These are phyloP conservation scores for Cunninghamia lanceolata DNA, from an alignment of 75 land plant species.

Conservation along the genomic window DNA sequence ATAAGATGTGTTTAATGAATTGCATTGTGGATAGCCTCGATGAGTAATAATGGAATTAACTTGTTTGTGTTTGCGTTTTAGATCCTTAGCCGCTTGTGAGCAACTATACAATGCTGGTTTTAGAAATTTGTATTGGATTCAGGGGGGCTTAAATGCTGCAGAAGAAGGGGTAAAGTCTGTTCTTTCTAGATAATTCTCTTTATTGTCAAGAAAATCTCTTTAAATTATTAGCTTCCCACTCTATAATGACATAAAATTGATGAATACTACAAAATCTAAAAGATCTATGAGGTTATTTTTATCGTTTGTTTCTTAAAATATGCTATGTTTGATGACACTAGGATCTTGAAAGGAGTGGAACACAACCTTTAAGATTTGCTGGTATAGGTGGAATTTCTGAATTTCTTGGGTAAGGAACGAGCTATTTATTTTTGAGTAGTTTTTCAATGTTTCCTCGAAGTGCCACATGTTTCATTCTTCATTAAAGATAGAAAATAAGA, in stretches of 20 bases:
- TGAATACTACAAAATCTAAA: neutral
- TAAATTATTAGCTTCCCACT: neutral
- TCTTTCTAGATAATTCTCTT: neutral
- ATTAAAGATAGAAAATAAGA: neutral
- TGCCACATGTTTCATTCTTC: neutral
- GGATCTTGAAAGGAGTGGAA: conserved; percentile 87
- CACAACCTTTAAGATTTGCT: conserved; percentile 83
- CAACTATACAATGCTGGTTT: conserved; percentile 85
- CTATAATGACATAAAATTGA: neutral
- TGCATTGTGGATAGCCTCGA: neutral
- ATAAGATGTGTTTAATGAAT: neutral
- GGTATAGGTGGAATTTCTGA: conserved; percentile 95
- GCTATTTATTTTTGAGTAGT: neutral
- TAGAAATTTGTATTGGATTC: conserved; percentile 87
- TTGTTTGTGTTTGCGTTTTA: conserved; percentile 22
- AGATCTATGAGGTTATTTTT: neutral
- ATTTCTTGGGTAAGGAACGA: conserved; percentile 70
- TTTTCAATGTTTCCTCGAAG: neutral
- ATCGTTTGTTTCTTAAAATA: neutral
- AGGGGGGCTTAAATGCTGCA: conserved; percentile 93
- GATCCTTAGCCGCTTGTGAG: conserved; percentile 96
- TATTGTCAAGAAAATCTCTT: neutral
- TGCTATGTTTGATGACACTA: conserved; percentile 15
- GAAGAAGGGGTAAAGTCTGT: conserved; percentile 75
- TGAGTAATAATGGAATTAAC: neutral